phyloP scores from a whole-genome alignment of 1,139 yeast species.

The Magnusiomyces clavatus region DNA sequence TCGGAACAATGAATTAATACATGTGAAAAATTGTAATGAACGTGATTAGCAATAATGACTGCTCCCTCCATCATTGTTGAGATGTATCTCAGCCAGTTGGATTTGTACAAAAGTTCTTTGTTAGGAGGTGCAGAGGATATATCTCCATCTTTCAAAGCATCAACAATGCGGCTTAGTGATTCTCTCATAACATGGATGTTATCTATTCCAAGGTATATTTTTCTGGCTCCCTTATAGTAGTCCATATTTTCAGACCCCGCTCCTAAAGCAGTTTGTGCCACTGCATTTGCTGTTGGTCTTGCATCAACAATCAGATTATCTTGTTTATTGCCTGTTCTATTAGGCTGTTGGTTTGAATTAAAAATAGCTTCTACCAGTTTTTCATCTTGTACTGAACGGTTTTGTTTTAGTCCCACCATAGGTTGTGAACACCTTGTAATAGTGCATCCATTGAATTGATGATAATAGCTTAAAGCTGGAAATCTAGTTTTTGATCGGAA shows the following conservation, averaged over 20 bases:
- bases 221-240: slow-evolving; percentile 57
- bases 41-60: slow-evolving; percentile 67
- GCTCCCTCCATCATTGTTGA: slow-evolving; percentile 66
- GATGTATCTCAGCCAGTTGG: slow-evolving; percentile 76
- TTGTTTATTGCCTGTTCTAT: slow-evolving; percentile 22
- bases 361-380: slow-evolving; percentile 69
- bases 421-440: slow-evolving; percentile 93
- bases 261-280: slow-evolving; percentile 94
- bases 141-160: slow-evolving; percentile 64
- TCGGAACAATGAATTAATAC: slow-evolving; percentile 90
- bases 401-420: slow-evolving; percentile 80
- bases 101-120: slow-evolving; percentile 45
- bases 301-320: slow-evolving; percentile 80
- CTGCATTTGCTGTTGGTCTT: slow-evolving; percentile 86
- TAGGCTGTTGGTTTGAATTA: slow-evolving; percentile 35
- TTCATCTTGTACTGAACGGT: slow-evolving; percentile 87
- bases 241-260: slow-evolving; percentile 96
- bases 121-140: slow-evolving; percentile 40
- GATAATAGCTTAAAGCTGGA: slow-evolving; percentile 75
- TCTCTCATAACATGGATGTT: slow-evolving; percentile 95
- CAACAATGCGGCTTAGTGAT: slow-evolving; percentile 56
- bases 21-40: slow-evolving; percentile 76
- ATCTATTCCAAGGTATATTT: slow-evolving; percentile 83
- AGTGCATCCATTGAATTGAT: slow-evolving; percentile 59
- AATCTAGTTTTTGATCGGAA: slow-evolving; percentile 80